phyloP scores from a whole-genome alignment of 2,329 filamentous ascomycete species.

The Zalaria obscura region DNA sequence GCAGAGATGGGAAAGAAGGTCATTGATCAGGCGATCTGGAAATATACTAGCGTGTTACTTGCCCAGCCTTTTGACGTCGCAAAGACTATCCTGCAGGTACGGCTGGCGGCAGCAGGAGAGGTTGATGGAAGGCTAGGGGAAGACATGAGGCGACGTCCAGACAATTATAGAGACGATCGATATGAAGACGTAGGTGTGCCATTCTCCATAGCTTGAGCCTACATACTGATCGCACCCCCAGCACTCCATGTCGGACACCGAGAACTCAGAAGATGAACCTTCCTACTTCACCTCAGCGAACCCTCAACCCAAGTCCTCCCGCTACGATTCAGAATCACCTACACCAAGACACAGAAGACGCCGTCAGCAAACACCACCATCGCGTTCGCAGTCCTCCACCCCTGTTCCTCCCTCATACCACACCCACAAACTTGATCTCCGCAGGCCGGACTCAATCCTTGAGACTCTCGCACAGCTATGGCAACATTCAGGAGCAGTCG shows the following conservation, averaged over 20 bases:
- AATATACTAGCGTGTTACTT: constrained; percentile 78
- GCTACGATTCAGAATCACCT: constrained; percentile 23
- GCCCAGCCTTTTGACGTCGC: constrained; percentile 95
- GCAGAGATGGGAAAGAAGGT: constrained; percentile 61
- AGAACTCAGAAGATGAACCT: constrained; percentile 55
- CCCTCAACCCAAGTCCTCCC: constrained; percentile 27
- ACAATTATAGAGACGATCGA: neutral
- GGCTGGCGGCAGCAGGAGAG: constrained; percentile 28
- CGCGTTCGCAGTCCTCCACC: constrained; percentile 21
- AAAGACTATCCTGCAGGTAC: constrained; percentile 80
- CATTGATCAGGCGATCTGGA: constrained; percentile 76
- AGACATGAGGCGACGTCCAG: neutral
- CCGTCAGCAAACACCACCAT: constrained; percentile 27
- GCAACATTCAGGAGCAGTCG: constrained; percentile 78
- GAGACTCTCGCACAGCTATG: constrained; percentile 81
- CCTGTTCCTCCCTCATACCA: constrained; percentile 24
- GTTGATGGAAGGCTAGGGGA: neutral
- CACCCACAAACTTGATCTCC: constrained; percentile 52
- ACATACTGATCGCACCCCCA: neutral
- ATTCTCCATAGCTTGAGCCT: constrained; percentile 1
- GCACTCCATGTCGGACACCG: constrained; percentile 35
- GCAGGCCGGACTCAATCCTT: constrained; percentile 64
- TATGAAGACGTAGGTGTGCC: constrained; percentile 6
- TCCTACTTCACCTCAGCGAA: constrained; percentile 70
- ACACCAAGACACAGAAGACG: constrained; percentile 31